A percentile compares a stretch with the other conserved stretches of the same genome.
These are phyloP conservation scores for Zalaria obscura DNA, from an alignment of 2,329 filamentous ascomycete species.

Conservation along the genomic window DNA sequence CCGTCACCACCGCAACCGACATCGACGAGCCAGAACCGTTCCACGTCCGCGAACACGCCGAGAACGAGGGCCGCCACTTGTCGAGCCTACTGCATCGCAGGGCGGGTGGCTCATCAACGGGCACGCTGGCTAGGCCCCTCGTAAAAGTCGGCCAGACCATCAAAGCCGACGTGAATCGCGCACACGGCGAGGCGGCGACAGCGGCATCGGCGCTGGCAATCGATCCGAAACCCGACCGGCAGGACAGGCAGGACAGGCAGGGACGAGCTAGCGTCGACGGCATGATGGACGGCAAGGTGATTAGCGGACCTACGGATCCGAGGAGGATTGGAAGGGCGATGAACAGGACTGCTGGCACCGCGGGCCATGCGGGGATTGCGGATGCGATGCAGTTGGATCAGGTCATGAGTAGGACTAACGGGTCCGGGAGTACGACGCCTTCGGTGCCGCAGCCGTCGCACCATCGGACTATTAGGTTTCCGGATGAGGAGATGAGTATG, in stretches of 20 bases:
- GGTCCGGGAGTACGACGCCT: too few species aligned
- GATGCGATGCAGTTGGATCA: too few species aligned
- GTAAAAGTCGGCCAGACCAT: background rate
- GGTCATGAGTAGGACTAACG: too few species aligned
- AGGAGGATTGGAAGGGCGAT: background rate
- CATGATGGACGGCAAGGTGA: background rate
- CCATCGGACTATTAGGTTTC: too few species aligned
- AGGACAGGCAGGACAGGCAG: too few species aligned
- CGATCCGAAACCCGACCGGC: too few species aligned
- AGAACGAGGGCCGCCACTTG: background rate
- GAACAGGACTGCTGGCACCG: background rate
- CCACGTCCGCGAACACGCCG: constrained; percentile 12
- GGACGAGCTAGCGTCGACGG: background rate
- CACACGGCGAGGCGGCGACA: background rate
- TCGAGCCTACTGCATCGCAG: background rate
- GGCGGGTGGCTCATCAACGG: background rate
- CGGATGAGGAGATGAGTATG: too few species aligned
- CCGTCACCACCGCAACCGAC: constrained; percentile 12
- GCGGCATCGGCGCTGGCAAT: background rate
- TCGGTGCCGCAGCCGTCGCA: too few species aligned
- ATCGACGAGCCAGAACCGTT: constrained; percentile 10
- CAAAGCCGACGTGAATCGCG: constrained; percentile 4
- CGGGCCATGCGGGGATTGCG: background rate
- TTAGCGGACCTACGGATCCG: background rate
- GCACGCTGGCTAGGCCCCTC: background rate